phyloP scores from a whole-genome alignment of 1,139 yeast genomes.

The Casaregolazyma lundiana region DNA sequence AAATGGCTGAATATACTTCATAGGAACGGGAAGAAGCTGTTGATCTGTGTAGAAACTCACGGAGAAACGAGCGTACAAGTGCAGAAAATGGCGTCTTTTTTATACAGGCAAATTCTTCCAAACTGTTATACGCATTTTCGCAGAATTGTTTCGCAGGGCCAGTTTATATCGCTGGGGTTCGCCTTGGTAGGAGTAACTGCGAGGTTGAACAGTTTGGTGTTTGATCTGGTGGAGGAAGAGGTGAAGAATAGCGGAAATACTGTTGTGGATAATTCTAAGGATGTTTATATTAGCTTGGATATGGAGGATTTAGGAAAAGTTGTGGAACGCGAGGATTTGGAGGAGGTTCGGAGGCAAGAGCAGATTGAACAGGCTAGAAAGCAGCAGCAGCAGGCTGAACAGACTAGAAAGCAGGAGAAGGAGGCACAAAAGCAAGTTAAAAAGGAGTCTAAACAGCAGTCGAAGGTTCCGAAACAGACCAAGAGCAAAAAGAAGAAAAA shows the following conservation, averaged over 20 bases:
- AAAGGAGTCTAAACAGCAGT: not conserved
- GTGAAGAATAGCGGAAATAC: not conserved
- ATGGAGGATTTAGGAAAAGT: slow-evolving; percentile 4
- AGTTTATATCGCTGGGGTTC: slow-evolving; percentile 70
- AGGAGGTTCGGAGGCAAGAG: not conserved
- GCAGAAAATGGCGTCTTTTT: slow-evolving; percentile 32
- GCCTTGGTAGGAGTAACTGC: slow-evolving; percentile 58
- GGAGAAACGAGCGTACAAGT: slow-evolving; percentile 19
- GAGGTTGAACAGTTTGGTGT: slow-evolving; percentile 31
- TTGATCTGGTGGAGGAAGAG: slow-evolving; percentile 25
- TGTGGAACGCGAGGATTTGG: not conserved
- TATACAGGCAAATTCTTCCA: slow-evolving; percentile 43
- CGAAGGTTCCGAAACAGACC: too few relatives aligned
- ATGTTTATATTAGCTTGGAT: not conserved
- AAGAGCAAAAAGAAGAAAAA: slow-evolving; percentile 22
- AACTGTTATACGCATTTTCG: slow-evolving; percentile 59
- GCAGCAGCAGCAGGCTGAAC: too few relatives aligned
- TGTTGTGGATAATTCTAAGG: not conserved
- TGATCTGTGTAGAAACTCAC: slow-evolving; percentile 13
- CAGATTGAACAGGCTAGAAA: not conserved
- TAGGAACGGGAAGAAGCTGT: slow-evolving; percentile 36
- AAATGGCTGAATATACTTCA: slow-evolving; percentile 58
- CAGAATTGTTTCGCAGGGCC: slow-evolving; percentile 68
- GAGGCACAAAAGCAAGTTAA: not conserved
- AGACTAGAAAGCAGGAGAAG: not conserved